phyloP scores from a whole-genome alignment of 495 filamentous ascomycete species.

The Daldinia grandis region DNA sequence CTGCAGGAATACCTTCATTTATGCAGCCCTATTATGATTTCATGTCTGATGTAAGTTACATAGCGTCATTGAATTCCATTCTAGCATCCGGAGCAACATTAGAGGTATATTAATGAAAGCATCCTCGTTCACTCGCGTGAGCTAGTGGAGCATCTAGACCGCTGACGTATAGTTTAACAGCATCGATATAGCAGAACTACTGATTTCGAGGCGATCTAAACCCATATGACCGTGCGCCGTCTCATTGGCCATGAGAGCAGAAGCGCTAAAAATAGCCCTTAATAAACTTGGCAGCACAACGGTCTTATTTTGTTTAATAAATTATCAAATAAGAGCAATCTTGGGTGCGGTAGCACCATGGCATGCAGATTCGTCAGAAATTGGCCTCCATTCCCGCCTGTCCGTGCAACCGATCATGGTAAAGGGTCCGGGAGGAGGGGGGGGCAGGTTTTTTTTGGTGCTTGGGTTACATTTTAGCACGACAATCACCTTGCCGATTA shows the following conservation, averaged over 20 bases:
- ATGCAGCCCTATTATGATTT: constrained; percentile 36
- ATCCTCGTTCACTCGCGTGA: not conserved
- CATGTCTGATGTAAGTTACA: constrained; percentile 30
- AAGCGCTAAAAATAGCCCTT: constrained; percentile 34
- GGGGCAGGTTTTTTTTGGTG: constrained; percentile 3
- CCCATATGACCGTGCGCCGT: not conserved
- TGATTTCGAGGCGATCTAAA: not conserved
- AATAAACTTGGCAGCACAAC: constrained; percentile 24
- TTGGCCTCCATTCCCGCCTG: constrained; percentile 33
- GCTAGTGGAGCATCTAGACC: constrained; percentile 21
- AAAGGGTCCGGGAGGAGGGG: constrained; percentile 9
- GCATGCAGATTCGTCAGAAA: constrained; percentile 38
- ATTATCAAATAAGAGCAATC: constrained; percentile 7
- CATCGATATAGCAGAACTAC: constrained; percentile 15
- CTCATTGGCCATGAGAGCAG: constrained; percentile 21
- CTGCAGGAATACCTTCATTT: constrained; percentile 3
- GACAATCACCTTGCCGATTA: constrained; percentile 36
- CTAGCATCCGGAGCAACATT: constrained; percentile 4
- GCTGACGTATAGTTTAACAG: constrained; percentile 19
- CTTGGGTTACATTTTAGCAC: constrained; percentile 37
- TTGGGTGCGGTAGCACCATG: constrained; percentile 23
- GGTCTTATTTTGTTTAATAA: not conserved
- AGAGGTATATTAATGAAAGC: constrained; percentile 15
- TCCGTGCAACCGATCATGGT: constrained; percentile 32
- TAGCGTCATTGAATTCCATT: constrained; percentile 25